A percentile compares a stretch with the other conserved stretches of the same genome.
Evolutionary conservation across 1,284 basidiomycete species (phyloP).

Genomic region (Ustilago vetiveriae): DNA sequence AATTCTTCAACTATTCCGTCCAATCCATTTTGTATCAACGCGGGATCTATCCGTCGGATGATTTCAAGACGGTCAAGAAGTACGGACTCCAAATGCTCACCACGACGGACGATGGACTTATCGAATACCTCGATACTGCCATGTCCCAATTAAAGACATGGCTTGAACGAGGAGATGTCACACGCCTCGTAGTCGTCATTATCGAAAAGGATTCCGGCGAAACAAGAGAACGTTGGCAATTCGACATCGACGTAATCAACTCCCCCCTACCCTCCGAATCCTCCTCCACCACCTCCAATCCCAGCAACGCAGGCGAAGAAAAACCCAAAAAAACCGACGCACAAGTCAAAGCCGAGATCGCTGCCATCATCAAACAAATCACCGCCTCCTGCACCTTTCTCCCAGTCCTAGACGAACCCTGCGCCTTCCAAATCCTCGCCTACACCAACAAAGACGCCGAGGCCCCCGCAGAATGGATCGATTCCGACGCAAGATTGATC

Average conservation of each 20-base stretch:
- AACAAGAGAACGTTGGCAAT: conserved; percentile 96
- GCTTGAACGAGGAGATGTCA: conserved; percentile 88
- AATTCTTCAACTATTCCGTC: conserved; percentile 98
- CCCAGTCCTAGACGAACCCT: conserved; percentile 92
- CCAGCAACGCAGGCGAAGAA: neutral
- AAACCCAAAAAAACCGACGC: conserved; percentile 74
- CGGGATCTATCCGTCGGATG: conserved; percentile 95
- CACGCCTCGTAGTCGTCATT: conserved; percentile 92
- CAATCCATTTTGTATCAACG: conserved; percentile 87
- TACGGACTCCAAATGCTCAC: conserved; percentile 95
- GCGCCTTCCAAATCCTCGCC: conserved; percentile 89
- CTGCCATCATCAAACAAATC: conserved; percentile 97
- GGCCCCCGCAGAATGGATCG: conserved; percentile 89
- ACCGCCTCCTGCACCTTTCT: conserved; percentile 94
- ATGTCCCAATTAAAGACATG: conserved; percentile 79
- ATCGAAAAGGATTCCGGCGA: conserved; percentile 91
- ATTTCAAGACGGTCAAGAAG: conserved; percentile 83
- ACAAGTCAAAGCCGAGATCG: conserved; percentile 95
- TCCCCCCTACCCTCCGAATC: conserved; percentile 5
- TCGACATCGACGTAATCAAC: conserved; percentile 84
- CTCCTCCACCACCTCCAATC: neutral
- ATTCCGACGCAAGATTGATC: conserved; percentile 93
- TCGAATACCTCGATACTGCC: conserved; percentile 91
- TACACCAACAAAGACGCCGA: conserved; percentile 78
- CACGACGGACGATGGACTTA: conserved; percentile 88